Conservation (phyloP, 2,329 filamentous ascomycete genomes). For the Botrytis galanthina region DNA sequence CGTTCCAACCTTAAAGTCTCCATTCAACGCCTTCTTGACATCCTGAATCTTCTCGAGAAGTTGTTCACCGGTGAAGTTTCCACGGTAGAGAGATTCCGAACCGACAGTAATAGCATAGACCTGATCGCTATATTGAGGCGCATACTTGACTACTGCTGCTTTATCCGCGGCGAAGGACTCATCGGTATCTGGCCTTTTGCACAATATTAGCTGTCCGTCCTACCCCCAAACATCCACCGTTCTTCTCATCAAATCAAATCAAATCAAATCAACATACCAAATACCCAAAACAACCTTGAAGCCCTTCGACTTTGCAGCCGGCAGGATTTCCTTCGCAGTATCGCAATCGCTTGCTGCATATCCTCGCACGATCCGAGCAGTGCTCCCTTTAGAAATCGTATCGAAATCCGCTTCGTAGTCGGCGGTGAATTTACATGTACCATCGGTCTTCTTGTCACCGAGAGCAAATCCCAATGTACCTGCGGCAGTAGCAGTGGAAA, state of each 20-base stretch:
- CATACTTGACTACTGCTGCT: constrained; percentile 52
- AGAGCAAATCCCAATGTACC: constrained; percentile 64
- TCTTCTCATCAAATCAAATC: constrained; percentile 16
- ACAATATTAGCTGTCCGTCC: neutral
- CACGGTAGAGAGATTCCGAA: constrained; percentile 68
- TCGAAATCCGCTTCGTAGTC: constrained; percentile 68
- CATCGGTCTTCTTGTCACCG: constrained; percentile 61
- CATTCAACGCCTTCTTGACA: constrained; percentile 54
- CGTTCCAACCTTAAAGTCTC: constrained; percentile 58
- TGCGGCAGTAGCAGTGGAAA: constrained; percentile 43
- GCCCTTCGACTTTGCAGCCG: constrained; percentile 61
- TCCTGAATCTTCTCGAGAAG: constrained; percentile 61
- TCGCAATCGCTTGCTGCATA: constrained; percentile 68
- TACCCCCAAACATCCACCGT: neutral
- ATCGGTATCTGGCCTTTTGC: constrained; percentile 57
- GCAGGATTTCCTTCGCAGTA: constrained; percentile 59
- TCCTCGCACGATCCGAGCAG: constrained; percentile 58
- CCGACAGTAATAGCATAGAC: constrained; percentile 70
- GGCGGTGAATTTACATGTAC: constrained; percentile 57
- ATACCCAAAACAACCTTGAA: constrained; percentile 70
- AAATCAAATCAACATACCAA: constrained; percentile 49
- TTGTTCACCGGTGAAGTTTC: constrained; percentile 60
- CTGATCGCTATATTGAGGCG: constrained; percentile 51
- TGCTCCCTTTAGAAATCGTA: constrained; percentile 47
- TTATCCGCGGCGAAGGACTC: constrained; percentile 61